Conservation (phyloP, 2,329 filamentous ascomycete genomes). For the Nannizziopsis barbatae region DNA sequence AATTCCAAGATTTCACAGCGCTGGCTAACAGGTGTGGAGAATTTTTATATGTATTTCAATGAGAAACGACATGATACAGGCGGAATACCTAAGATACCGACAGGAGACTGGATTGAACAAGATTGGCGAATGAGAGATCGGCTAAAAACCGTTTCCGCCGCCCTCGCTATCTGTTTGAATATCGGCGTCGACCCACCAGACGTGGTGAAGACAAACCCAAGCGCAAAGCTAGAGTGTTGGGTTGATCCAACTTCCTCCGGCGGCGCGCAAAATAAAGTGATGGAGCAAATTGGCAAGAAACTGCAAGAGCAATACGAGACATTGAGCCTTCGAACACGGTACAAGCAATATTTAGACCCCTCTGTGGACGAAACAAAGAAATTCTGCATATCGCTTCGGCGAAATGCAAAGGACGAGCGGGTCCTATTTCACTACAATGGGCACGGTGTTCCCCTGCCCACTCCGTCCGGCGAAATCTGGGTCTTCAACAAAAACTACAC, state of each 20-base stretch:
- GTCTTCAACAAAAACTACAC: constrained; percentile 99
- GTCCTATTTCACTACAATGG: constrained; percentile 99
- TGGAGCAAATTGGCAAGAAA: constrained; percentile 91
- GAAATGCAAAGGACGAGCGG: constrained; percentile 90
- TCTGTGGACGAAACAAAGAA: constrained; percentile 97
- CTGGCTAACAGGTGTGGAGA: constrained; percentile 42
- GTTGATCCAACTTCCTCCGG: constrained; percentile 76
- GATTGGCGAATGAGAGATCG: constrained; percentile 98
- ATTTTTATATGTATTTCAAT: constrained; percentile 99
- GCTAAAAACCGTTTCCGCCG: constrained; percentile 90
- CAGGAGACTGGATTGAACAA: constrained; percentile 51
- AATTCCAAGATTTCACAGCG: constrained; percentile 1
- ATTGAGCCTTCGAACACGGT: constrained; percentile 84
- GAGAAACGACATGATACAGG: constrained; percentile 96
- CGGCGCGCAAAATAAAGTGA: constrained; percentile 62
- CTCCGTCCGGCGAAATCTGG: constrained; percentile 93
- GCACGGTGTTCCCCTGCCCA: constrained; percentile 91
- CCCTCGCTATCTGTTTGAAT: constrained; percentile 87
- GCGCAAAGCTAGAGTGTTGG: constrained; percentile 92
- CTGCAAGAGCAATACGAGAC: constrained; percentile 96
- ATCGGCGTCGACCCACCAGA: constrained; percentile 96
- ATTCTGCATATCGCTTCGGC: constrained; percentile 77
- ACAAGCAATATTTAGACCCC: constrained; percentile 92
- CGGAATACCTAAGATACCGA: constrained; percentile 61
- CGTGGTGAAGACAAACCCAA: constrained; percentile 87